Percentiles rank a stretch among this genome's conserved stretches.
Conservation (phyloP, 306 rosid species). For the Pyrus betulifolia region DNA sequence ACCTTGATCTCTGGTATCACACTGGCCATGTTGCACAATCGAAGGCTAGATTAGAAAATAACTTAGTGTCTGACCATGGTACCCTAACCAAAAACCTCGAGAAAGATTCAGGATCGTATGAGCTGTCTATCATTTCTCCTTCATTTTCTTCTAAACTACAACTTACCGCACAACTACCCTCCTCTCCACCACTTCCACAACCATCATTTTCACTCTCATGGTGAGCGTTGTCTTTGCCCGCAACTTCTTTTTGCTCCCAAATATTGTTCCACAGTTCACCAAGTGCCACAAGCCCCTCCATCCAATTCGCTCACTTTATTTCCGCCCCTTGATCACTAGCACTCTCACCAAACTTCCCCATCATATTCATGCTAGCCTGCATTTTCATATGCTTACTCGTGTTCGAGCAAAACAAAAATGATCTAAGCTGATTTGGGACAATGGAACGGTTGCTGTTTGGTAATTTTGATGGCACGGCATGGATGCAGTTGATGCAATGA, state of each 20-base stretch:
- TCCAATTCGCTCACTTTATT: slow-evolving; percentile 58
- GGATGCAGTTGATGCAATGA: slow-evolving; percentile 23
- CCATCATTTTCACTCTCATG: slow-evolving; percentile 16
- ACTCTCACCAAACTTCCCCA: slow-evolving; percentile 13
- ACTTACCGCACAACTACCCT: slow-evolving; percentile 40
- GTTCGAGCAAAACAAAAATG: slow-evolving; percentile 49
- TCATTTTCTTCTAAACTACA: slow-evolving; percentile 34
- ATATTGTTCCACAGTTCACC: slow-evolving; percentile 53
- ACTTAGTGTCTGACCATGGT: slow-evolving; percentile 56
- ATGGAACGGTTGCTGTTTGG: slow-evolving; percentile 31
- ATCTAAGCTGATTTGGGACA: slow-evolving; percentile 40
- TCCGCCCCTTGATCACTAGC: slow-evolving; percentile 20
- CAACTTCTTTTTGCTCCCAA: slow-evolving; percentile 29
- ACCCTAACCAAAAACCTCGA: slow-evolving; percentile 52
- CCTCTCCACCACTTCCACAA: slow-evolving; percentile 32
- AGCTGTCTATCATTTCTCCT: slow-evolving; percentile 18
- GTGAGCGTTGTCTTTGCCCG: slow-evolving; percentile 19
- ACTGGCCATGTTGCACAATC: slow-evolving; percentile 69
- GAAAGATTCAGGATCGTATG: slow-evolving; percentile 36
- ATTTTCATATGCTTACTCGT: slow-evolving; percentile 28
- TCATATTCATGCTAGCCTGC: slow-evolving; percentile 21
- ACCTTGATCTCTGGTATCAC: slow-evolving; percentile 70
- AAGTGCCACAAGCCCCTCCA: slow-evolving; percentile 66
- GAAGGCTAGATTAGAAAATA: slow-evolving; percentile 59
- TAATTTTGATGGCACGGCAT: slow-evolving; percentile 26